A percentile compares a stretch with the other conserved stretches of the same genome.
Evolutionary conservation across 176 grass and related monocot species (phyloP).

Genomic region (bread wheat (Triticum aestivum)): IWGSC_CS_RefSeq_v2.1 NC_057796.1:10176409-10176908

Average conservation of each 20-base stretch:
- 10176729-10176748: slow-evolving; percentile 3
- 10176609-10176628: too few relatives aligned
- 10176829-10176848: slow-evolving; percentile 2
- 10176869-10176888: too few relatives aligned
- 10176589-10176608: too few relatives aligned
- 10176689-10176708: not conserved
- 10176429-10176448: not conserved
- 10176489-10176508: too few relatives aligned
- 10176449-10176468: too few relatives aligned
- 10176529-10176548: too few relatives aligned
- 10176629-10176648: too few relatives aligned
- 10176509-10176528: too few relatives aligned
- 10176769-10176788: not conserved
- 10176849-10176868: not conserved
- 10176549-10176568: too few relatives aligned
- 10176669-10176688: not conserved
- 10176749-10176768: not conserved
- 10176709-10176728: not conserved
- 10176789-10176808: not conserved
- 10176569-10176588: too few relatives aligned
- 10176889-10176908: too few relatives aligned
- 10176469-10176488: too few relatives aligned
- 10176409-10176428: not conserved
- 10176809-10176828: slow-evolving; percentile 26
- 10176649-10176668: not conserved